Evolutionary conservation across 805 yeast species (phyloP), one percentile per base, ranked within the genome.

Genomic region (Maudiozyma barnettii): DNA sequence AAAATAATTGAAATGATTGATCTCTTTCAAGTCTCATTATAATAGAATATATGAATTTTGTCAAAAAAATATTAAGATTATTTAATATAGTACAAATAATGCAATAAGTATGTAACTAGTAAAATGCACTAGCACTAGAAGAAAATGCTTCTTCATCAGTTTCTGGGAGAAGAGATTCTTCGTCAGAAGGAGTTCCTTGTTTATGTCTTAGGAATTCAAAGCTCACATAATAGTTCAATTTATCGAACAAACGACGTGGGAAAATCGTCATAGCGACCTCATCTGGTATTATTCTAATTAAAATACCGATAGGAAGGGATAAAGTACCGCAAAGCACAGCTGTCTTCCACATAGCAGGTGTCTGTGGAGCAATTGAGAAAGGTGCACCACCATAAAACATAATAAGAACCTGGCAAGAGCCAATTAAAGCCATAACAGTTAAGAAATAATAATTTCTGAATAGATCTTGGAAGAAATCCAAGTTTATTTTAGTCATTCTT

Each of bases 341-440:
- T 2, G 88, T 80, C 1, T 77, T 93, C 99, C 99, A 95, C 84
- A 82, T 80, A 1, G 79, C 79, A 7, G 84, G 84, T 0, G 95
- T 83, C 66, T 85, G 95, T 51, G 82, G 75, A 2, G 78, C 78
- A 53, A 90, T 75, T 7, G 90, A 79, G 67, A 93, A 93, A 0
- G 99, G 96, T 39, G 91, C 85, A 47, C 99, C 99, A 46, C 99
- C 99, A 52, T 87, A 91, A 67, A 81, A 85, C 98, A 93, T 93
- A 57, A 93, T 91, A 46, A 91, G 65, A 3, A 89, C 71, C 69
- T 93, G 99, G 67, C 81, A 78, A 5, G 84, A 90, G 29, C 82
- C 93, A 65, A 93, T 89, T 43, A 93, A 71, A 2, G 65, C 57
- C 20, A 84, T 79, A 56, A 93, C 90, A 5, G 64, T 70, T 41